phyloP scores from a whole-genome alignment of 768 basidiomycete genomes.

The Lentinula boryana region DNA sequence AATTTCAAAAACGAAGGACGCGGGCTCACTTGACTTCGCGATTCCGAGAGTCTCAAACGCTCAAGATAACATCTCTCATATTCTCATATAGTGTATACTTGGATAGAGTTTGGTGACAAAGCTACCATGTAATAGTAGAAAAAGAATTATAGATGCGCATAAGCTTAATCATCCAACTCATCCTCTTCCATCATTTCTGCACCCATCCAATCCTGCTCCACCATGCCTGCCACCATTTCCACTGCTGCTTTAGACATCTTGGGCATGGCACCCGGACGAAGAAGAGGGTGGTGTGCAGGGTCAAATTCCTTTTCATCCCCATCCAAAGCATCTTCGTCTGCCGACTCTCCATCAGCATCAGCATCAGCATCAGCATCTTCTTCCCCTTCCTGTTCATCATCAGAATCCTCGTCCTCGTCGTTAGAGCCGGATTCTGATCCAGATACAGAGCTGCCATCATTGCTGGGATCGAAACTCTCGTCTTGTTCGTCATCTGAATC shows the following conservation, averaged over 20 bases:
- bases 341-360: slow-evolving; percentile 24
- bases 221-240: slow-evolving; percentile 59
- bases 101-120: too few species aligned
- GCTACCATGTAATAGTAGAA: too few species aligned
- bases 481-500: slow-evolving; percentile 5
- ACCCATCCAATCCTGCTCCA: slow-evolving; percentile 43
- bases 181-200: slow-evolving; percentile 43
- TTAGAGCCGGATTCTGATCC: background rate
- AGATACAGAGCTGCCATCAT: slow-evolving; percentile 46
- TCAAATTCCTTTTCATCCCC: slow-evolving; percentile 41
- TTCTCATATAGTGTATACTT: too few species aligned
- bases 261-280: slow-evolving; percentile 63
- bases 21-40: too few species aligned
- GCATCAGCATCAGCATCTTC: slow-evolving; percentile 31
- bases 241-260: slow-evolving; percentile 61
- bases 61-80: too few species aligned
- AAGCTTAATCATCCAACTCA: slow-evolving; percentile 38
- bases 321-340: slow-evolving; percentile 22
- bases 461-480: background rate
- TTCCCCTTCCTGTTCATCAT: slow-evolving; percentile 31
- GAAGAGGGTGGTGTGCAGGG: slow-evolving; percentile 52
- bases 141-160: too few species aligned
- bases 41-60: too few species aligned
- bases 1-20: too few species aligned
- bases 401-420: background rate